Evolutionary conservation across 768 basidiomycete species (phyloP), one percentile per base, ranked within the genome.

Genomic region (Cystofilobasidium capitatum): DNA sequence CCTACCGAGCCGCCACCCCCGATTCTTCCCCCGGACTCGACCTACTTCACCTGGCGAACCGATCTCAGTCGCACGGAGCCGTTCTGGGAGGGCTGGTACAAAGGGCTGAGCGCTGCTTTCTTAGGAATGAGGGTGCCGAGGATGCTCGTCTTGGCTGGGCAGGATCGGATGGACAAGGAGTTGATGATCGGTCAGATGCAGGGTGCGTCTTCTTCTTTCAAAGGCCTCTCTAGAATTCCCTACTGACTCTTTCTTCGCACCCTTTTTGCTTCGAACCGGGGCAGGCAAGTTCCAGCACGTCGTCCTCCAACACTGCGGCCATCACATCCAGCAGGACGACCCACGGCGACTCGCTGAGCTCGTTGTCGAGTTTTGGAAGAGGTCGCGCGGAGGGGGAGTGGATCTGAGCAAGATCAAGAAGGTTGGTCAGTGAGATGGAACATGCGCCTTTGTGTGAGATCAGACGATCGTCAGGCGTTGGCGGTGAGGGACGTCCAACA

Each of bases 131-230:
- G 86, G 17, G 83, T 89, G 0, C 94, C 93, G 0, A 85, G 93
- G 35, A 78, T 99, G 33, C 83, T 99, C 29, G 83, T 98, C 12
- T 80, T 99, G 20, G 96, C 96, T 0, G 94, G 93, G 0, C 86
- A 92, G 22, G 96, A 99, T 72, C 81, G 92, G 22, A 83, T 98
- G 5, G 96, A 99, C 74, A 87, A 84, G 72, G 86, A 90, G 71
- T 81, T 99, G 55, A 96, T 94, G 87, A 91, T 98, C 59, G 96
- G 88, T 0, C 91, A 93, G 74, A 93, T 94, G 91, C 90, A 87
- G 75, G 89, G 87, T 73, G 33, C 58, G 71, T 17, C n/a, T 9
- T 22, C 20, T 33, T 29, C 8, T 45, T 67, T 5, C 24, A n/a
- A n/a, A n/a, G n/a, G n/a, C n/a, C n/a, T n/a, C n/a, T n/a, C n/a